Evolutionary conservation across 306 rosid genomes (phyloP).

Genomic region (Cucurbita pepo): DNA sequence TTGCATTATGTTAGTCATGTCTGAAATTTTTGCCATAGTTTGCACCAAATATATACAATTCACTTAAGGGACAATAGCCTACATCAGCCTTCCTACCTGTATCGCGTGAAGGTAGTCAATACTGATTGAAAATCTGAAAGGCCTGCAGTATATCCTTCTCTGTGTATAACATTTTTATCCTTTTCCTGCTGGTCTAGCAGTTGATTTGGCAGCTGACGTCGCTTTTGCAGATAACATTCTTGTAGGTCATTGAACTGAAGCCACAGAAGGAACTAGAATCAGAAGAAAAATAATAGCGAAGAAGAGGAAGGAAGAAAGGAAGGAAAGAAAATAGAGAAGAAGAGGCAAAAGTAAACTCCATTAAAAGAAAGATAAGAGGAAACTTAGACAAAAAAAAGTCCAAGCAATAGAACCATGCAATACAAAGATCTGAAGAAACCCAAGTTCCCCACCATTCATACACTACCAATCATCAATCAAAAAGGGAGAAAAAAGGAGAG

Average conservation of each 20-base stretch:
- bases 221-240: conserved; percentile 92
- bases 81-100: conserved; percentile 39
- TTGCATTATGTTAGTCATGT: not conserved
- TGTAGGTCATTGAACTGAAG: conserved; percentile 84
- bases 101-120: conserved; percentile 69
- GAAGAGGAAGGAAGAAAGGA: not conserved
- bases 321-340: not conserved
- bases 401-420: not conserved
- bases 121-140: conserved; percentile 90
- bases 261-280: conserved; percentile 9
- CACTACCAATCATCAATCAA: not conserved
- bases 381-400: not conserved
- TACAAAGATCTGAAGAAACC: not conserved
- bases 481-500: not conserved
- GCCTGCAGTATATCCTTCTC: conserved; percentile 72
- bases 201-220: conserved; percentile 54
- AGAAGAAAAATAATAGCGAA: not conserved
- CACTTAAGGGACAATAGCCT: not conserved
- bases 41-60: not conserved
- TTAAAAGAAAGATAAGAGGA: not conserved
- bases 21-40: not conserved
- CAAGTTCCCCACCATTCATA: not conserved
- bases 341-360: not conserved
- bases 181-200: conserved; percentile 38
- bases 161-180: conserved; percentile 36